Evolutionary conservation across 179 eudicot genomes (phyloP).

Genomic region (Vitellaria paradoxa): DNA sequence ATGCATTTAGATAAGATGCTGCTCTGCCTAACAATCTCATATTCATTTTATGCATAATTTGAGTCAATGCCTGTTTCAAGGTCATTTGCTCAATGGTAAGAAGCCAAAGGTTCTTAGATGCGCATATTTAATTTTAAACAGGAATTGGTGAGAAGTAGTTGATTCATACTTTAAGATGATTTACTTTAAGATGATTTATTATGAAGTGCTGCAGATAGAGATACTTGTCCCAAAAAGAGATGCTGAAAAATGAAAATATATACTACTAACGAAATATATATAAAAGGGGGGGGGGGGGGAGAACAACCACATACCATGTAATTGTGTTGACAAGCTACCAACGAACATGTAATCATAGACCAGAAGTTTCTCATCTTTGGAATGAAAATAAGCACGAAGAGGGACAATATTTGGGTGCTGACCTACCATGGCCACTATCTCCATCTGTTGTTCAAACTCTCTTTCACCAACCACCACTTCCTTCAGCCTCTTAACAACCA

Average conservation of each 20-base stretch:
- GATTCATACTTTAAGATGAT: background rate
- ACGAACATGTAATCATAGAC: constrained; percentile 55
- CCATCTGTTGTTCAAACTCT: constrained; percentile 90
- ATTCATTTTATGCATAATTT: background rate
- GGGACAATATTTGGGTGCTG: constrained; percentile 63
- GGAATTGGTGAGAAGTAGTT: background rate
- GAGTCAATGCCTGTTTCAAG: background rate
- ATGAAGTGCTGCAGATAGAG: background rate
- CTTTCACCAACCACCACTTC: constrained; percentile 62
- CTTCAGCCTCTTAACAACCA: constrained; percentile 78
- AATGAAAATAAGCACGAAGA: constrained; percentile 77
- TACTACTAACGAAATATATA: background rate
- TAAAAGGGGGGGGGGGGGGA: no score
- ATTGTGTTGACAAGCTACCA: constrained; percentile 68
- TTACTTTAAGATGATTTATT: background rate
- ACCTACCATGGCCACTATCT: constrained; percentile 53
- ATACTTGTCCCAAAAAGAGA: background rate
- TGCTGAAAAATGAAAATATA: background rate
- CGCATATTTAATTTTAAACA: background rate
- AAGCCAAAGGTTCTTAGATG: background rate
- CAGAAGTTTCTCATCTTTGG: constrained; percentile 94
- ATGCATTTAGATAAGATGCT: background rate
- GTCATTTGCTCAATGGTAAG: background rate
- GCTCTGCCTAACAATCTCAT: background rate
- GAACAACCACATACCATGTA: constrained; percentile 52